A percentile compares a stretch with the other conserved stretches of the same genome.
Evolutionary conservation across 805 yeast genomes (phyloP).

Genomic region (Millerozyma miso): DNA sequence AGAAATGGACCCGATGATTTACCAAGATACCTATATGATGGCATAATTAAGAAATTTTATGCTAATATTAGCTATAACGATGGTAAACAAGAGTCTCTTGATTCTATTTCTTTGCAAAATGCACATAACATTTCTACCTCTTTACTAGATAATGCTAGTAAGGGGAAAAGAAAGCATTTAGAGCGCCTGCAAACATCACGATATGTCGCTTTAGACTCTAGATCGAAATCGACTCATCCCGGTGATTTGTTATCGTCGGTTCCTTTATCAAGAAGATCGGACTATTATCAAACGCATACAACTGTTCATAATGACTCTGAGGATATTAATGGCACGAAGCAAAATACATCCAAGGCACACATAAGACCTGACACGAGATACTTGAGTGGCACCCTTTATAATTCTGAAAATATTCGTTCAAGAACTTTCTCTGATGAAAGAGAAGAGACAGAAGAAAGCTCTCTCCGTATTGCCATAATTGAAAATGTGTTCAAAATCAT

Average conservation of each 20-base stretch:
- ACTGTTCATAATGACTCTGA: conserved; percentile 5
- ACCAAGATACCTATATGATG: conserved; percentile 63
- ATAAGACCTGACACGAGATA: neutral
- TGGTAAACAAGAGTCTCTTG: conserved; percentile 10
- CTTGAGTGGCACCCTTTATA: neutral
- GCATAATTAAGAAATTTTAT: conserved; percentile 43
- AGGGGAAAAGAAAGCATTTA: conserved; percentile 6
- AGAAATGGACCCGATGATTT: conserved; percentile 24
- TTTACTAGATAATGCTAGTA: neutral
- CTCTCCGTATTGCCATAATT: conserved; percentile 58
- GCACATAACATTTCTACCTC: neutral
- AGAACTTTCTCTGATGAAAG: conserved; percentile 48
- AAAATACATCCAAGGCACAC: neutral
- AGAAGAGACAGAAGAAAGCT: conserved; percentile 69
- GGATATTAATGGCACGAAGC: conserved; percentile 4
- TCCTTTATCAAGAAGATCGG: conserved; percentile 52
- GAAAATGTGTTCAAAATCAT: conserved; percentile 67
- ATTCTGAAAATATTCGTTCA: conserved; percentile 17
- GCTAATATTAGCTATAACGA: conserved; percentile 9
- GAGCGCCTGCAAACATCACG: conserved; percentile 22
- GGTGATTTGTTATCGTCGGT: conserved; percentile 84
- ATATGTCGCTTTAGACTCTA: conserved; percentile 46
- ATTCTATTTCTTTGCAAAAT: neutral
- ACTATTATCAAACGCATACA: conserved; percentile 19
- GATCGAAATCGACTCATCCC: conserved; percentile 60